A percentile compares a stretch with the other conserved stretches of the same genome.
phyloP scores from a whole-genome alignment of 129 eudicot species.

The Chrysanthemum lavandulifolium region DNA sequence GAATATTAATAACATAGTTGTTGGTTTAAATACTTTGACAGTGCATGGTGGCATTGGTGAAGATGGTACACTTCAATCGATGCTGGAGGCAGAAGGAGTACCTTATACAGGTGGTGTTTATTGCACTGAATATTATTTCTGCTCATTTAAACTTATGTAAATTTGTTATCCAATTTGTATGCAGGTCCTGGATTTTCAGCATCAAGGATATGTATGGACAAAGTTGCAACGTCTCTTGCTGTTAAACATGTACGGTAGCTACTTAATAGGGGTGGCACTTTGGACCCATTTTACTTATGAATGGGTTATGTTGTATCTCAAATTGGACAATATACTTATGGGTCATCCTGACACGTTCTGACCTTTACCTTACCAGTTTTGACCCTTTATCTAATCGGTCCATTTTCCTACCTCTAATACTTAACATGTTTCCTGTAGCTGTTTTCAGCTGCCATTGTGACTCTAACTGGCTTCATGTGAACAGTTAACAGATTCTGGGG shows the following conservation, averaged over 20 bases:
- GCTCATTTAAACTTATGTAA: background rate
- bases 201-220: constrained; percentile 89
- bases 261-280: background rate
- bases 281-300: too few relatives aligned
- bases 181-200: constrained; percentile 85
- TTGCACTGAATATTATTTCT: background rate
- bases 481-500: constrained; percentile 68
- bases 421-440: constrained; percentile 12
- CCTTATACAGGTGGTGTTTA: constrained; percentile 62
- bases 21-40: constrained; percentile 37
- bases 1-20: background rate
- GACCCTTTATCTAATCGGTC: too few relatives aligned
- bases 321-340: too few relatives aligned
- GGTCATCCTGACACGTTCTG: too few relatives aligned
- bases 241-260: constrained; percentile 62
- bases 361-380: too few relatives aligned
- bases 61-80: constrained; percentile 88
- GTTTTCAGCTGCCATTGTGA: constrained; percentile 10
- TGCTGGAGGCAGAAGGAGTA: constrained; percentile 77
- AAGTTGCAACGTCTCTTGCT: constrained; percentile 83
- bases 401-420: too few relatives aligned
- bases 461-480: constrained; percentile 15
- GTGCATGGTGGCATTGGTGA: constrained; percentile 98
- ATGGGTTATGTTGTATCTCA: too few relatives aligned
- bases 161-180: constrained; percentile 14